These are phyloP conservation scores for Rhizodiscina lignyota DNA, from an alignment of 495 filamentous ascomycete genomes.

Conservation along the genomic window DNA sequence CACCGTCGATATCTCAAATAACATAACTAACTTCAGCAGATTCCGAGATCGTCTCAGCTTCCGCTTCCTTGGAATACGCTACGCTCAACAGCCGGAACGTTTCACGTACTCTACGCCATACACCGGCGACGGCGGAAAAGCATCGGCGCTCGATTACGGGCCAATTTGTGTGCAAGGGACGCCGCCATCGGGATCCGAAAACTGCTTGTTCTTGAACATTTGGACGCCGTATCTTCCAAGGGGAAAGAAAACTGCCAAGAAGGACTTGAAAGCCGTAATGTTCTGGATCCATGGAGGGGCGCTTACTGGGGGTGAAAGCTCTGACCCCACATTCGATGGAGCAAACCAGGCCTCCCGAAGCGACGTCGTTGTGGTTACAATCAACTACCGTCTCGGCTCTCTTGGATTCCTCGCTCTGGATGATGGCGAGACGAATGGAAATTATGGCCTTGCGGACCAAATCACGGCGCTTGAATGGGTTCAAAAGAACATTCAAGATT, in stretches of 20 bases:
- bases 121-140: too few species aligned
- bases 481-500: conserved; percentile 10
- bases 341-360: conserved; percentile 28
- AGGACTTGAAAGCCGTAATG: conserved; percentile 17
- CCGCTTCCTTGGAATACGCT: too few species aligned
- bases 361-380: conserved; percentile 26
- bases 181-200: too few species aligned
- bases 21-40: too few species aligned
- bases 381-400: conserved; percentile 10
- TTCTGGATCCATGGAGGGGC: conserved; percentile 25
- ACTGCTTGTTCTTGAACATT: conserved; percentile 26
- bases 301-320: conserved; percentile 18
- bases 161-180: too few species aligned
- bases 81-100: too few species aligned
- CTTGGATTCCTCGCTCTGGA: conserved; percentile 12
- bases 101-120: too few species aligned
- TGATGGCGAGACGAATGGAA: conserved; percentile 12
- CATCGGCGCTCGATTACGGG: too few species aligned
- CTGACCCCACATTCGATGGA: conserved; percentile 23
- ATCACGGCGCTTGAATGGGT: conserved; percentile 12
- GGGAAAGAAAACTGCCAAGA: conserved; percentile 8
- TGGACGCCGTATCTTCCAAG: conserved; percentile 24
- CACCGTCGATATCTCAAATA: too few species aligned
- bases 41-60: too few species aligned
- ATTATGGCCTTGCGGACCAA: conserved; percentile 12